Evolutionary conservation across 257 asterid species (phyloP).

Genomic region (Nicotiana undulata): DNA sequence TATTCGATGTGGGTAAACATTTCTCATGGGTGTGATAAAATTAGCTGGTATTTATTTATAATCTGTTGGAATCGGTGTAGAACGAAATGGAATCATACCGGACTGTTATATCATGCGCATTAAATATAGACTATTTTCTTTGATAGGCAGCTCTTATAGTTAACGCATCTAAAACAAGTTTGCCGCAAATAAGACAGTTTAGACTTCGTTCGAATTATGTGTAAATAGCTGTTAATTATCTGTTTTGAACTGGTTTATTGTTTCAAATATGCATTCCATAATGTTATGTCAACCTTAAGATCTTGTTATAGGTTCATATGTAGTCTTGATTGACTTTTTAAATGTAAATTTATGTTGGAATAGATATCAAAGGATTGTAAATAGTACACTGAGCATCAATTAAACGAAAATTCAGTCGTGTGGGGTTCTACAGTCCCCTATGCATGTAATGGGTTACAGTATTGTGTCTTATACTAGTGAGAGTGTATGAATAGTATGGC

Average conservation of each 20-base stretch:
- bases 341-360: too few relatives aligned
- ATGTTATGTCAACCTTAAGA: not conserved
- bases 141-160: not conserved
- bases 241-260: not conserved
- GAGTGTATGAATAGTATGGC: too few relatives aligned
- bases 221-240: not conserved
- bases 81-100: too few relatives aligned
- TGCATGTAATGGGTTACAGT: not conserved
- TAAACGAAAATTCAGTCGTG: not conserved
- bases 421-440: not conserved
- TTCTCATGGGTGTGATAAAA: too few relatives aligned
- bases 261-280: not conserved
- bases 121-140: too few relatives aligned
- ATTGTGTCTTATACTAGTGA: not conserved
- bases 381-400: not conserved
- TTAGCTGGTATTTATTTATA: too few relatives aligned
- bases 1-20: too few relatives aligned
- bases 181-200: not conserved
- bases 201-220: not conserved
- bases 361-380: not conserved
- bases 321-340: not conserved
- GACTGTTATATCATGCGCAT: too few relatives aligned
- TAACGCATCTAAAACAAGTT: not conserved
- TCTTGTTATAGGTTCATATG: too few relatives aligned
- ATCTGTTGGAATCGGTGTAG: too few relatives aligned